Evolutionary conservation across 805 yeast genomes (phyloP).

Genomic region (Sugiyamaella marilandica): DNA sequence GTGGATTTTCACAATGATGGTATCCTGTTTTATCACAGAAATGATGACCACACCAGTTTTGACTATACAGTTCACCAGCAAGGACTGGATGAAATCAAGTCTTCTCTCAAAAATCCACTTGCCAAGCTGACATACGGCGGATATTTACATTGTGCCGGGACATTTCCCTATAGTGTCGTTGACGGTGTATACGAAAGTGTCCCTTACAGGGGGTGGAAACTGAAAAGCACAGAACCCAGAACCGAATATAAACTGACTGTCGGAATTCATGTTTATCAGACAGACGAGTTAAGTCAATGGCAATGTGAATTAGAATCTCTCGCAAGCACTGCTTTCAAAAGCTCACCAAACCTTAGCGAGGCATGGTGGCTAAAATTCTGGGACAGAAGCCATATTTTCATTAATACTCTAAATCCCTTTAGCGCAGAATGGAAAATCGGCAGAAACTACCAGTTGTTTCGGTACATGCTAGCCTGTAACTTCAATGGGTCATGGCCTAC

Average conservation of each 20-base stretch:
- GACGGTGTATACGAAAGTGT: neutral
- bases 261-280: neutral
- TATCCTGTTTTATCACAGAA: neutral
- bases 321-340: neutral
- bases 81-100: neutral
- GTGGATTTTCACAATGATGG: neutral
- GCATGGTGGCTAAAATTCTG: neutral
- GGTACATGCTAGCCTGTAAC: conserved; percentile 1
- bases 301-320: neutral
- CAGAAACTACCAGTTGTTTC: neutral
- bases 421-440: conserved; percentile 1
- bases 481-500: neutral
- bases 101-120: neutral
- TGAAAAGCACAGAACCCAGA: neutral
- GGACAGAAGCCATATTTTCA: neutral
- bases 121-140: neutral
- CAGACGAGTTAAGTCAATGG: neutral
- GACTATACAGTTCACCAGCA: neutral
- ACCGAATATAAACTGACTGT: neutral
- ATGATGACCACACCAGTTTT: neutral
- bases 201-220: neutral
- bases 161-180: neutral
- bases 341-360: neutral
- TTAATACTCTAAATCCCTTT: neutral
- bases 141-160: neutral